phyloP scores from a whole-genome alignment of 306 rosid species.

The peach (Prunus persica) region DNA sequence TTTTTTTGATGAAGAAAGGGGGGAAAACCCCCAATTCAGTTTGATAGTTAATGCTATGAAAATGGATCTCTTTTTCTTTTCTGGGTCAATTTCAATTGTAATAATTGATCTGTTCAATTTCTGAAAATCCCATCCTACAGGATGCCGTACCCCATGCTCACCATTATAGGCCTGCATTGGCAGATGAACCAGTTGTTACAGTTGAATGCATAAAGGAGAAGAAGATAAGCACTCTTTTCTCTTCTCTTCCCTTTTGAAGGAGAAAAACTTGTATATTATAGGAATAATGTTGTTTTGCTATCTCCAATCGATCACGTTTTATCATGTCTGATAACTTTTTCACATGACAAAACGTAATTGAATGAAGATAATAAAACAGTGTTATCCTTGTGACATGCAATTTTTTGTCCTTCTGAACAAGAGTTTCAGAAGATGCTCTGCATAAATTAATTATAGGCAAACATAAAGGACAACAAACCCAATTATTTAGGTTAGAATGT shows the following conservation, averaged over 20 bases:
- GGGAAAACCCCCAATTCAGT: background rate
- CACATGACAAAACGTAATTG: too few species aligned
- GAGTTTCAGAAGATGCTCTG: background rate
- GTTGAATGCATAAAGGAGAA: background rate
- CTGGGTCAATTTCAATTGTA: background rate
- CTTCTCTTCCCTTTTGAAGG: background rate
- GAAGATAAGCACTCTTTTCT: background rate
- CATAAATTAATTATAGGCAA: background rate
- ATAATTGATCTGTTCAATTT: constrained; percentile 8
- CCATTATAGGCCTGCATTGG: constrained; percentile 15
- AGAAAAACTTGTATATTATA: background rate
- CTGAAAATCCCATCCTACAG: background rate
- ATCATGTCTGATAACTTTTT: too few species aligned
- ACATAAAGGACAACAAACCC: background rate
- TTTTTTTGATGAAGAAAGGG: too few species aligned
- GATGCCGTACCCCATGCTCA: constrained; percentile 1
- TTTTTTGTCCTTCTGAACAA: background rate
- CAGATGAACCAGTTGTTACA: constrained; percentile 8
- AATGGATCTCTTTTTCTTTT: background rate
- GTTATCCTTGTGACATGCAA: accelerated
- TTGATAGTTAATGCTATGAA: background rate
- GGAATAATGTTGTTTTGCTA: background rate
- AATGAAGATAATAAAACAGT: accelerated
- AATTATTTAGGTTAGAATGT: background rate
- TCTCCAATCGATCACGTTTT: too few species aligned